Evolutionary conservation across 2,329 filamentous ascomycete species (phyloP), one percentile per base, ranked within the genome.

Genomic region (Cladosporium sp.): DNA sequence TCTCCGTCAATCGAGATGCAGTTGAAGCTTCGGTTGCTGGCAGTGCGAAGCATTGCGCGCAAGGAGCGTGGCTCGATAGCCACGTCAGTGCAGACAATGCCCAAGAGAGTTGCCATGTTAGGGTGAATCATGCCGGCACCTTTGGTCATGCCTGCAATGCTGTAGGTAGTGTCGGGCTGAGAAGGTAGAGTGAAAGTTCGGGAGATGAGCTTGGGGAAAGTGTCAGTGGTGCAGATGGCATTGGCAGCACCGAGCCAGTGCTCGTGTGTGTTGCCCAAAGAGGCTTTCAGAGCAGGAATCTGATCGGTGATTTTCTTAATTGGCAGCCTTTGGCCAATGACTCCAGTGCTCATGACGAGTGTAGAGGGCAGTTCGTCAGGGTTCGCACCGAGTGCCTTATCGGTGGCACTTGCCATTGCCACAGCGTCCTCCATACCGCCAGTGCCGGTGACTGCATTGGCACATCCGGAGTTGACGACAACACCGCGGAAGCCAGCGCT

Each of bases 101-200:
- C 93, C 41, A 99, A 88, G 38, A 98, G 86, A 0, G 95, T 99
- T 34, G 93, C 95, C 93, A 99, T 97, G 83, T 99, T 98, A 58
- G 95, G 95, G 76, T 97, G 93, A 78, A 99, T 97, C 95, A 99
- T 99, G 75, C 95, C 95, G 5, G 95, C 95, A 66, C 95, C 95
- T 82, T 99, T 99, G 74, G 94, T 96, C 88, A 96, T 96, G 72
- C 95, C 95, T 14, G 92, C 93, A 59, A 99, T 90, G 72, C 87
- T 86, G 81, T 97, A 99, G 77, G 90, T 88, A 59, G 87, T 83
- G 21, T 84, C 84, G 0, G 91, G 88, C 4, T 91, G 91, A 1
- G 91, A 93, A 4, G 95, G 93, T 36, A 99, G 87, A 32, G 84
- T 88, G 80, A 98, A 99, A 15, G 88, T 88, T 71, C 86, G 88